Percentiles rank a stretch among this genome's conserved stretches.
These are phyloP conservation scores for Globisporangium middletonii DNA, from an alignment of 352 stramenopile species.

Conservation along the genomic window DNA sequence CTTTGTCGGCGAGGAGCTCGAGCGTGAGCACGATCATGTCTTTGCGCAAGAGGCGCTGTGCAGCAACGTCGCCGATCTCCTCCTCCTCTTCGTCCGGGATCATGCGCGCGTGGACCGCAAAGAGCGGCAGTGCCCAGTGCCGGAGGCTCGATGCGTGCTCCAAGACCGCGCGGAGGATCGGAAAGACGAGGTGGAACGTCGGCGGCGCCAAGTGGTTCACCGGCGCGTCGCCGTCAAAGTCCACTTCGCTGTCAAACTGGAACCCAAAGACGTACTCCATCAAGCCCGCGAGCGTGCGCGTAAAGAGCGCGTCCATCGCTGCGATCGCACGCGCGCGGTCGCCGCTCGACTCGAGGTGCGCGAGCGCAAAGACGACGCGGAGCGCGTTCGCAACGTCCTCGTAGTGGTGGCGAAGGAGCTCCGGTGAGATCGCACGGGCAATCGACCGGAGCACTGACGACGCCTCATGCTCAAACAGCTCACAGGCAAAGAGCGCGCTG, in stretches of 20 bases:
- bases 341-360: constrained; percentile 32
- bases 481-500: constrained; percentile 45
- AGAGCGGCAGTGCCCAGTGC: constrained; percentile 65
- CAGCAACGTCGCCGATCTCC: constrained; percentile 75
- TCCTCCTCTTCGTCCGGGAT: constrained; percentile 86
- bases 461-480: constrained; percentile 44
- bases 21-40: constrained; percentile 75
- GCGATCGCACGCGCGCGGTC: constrained; percentile 30
- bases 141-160: constrained; percentile 42
- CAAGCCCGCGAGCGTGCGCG: constrained; percentile 45
- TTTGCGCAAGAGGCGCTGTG: constrained; percentile 64
- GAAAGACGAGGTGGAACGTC: constrained; percentile 77
- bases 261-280: constrained; percentile 83
- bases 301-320: constrained; percentile 44
- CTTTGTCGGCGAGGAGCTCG: constrained; percentile 52
- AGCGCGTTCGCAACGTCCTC: constrained; percentile 58
- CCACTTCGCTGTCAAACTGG: constrained; percentile 69
- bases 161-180: constrained; percentile 56
- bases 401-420: constrained; percentile 55
- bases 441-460: constrained; percentile 34
- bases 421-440: constrained; percentile 53
- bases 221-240: constrained; percentile 62
- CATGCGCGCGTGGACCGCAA: constrained; percentile 77
- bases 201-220: constrained; percentile 64
- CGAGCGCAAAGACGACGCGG: constrained; percentile 41